Percentiles rank a stretch among this genome's conserved stretches.
Evolutionary conservation across 208 protist species (phyloP).

Genomic region (Crithidia bombi): DNA sequence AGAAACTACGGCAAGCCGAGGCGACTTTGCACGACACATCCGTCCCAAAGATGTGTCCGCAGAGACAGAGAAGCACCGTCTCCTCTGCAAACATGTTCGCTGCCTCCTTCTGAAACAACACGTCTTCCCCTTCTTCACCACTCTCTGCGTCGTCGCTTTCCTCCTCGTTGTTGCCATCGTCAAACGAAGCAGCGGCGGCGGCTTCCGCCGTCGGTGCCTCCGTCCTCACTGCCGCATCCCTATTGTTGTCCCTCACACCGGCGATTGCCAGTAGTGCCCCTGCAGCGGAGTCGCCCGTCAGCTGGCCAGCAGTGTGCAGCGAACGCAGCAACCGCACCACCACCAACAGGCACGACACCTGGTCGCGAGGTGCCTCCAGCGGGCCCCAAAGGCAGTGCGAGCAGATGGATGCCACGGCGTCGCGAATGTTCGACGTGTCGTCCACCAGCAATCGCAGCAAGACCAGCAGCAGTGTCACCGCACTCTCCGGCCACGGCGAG

Average conservation of each 20-base stretch:
- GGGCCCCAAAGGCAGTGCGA: slow-evolving; percentile 20
- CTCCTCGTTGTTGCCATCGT: slow-evolving; percentile 2
- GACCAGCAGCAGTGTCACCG: slow-evolving; percentile 46
- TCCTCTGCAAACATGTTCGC: slow-evolving; percentile 88
- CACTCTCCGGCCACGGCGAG: neutral
- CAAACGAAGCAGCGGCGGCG: no score
- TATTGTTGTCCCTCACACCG: neutral
- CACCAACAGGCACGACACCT: slow-evolving; percentile 63
- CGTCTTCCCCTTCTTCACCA: slow-evolving; percentile 46
- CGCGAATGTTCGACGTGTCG: slow-evolving; percentile 70
- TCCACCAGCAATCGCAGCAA: slow-evolving; percentile 78
- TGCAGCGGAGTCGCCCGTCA: slow-evolving; percentile 3
- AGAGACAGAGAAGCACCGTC: slow-evolving; percentile 51
- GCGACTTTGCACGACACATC: neutral
- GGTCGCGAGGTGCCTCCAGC: slow-evolving; percentile 40
- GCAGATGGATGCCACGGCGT: slow-evolving; percentile 43
- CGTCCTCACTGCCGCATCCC: neutral
- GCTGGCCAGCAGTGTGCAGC: slow-evolving; percentile 11
- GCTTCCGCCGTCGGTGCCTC: no score
- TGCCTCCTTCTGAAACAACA: slow-evolving; percentile 86
- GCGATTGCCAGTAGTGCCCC: neutral
- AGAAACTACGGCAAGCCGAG: slow-evolving; percentile 6
- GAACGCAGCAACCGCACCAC: slow-evolving; percentile 44
- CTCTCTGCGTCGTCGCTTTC: slow-evolving; percentile 19
- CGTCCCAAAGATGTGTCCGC: slow-evolving; percentile 33